phyloP scores from a whole-genome alignment of 257 asterid genomes.

The Capsicum baccatum region DNA sequence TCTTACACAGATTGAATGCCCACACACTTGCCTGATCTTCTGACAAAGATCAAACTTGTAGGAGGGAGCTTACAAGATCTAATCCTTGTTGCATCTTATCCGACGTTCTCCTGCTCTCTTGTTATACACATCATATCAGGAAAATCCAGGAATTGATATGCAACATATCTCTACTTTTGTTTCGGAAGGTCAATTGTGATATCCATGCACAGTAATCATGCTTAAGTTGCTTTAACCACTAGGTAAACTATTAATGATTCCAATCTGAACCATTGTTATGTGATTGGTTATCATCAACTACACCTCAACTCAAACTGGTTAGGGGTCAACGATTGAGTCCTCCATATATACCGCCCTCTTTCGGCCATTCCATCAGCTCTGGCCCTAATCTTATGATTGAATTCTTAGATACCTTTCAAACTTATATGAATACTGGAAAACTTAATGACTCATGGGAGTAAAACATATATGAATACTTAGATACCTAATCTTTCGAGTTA shows the following conservation, averaged over 20 bases:
- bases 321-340: too few species aligned
- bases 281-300: not conserved
- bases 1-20: too few species aligned
- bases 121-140: not conserved
- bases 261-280: conserved; percentile 11
- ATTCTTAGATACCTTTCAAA: too few species aligned
- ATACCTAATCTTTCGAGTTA: not conserved
- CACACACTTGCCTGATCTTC: not conserved
- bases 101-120: not conserved
- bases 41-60: not conserved
- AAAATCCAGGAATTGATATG: not conserved
- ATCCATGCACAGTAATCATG: not conserved
- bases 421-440: too few species aligned
- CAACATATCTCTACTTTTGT: not conserved
- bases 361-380: too few species aligned
- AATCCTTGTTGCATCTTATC: not conserved
- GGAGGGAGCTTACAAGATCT: conserved; percentile 1
- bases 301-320: too few species aligned
- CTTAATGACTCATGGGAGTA: not conserved
- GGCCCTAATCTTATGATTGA: too few species aligned
- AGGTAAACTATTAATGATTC: not conserved
- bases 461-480: too few species aligned
- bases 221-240: not conserved
- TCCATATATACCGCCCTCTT: too few species aligned
- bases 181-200: not conserved